Conservation (phyloP, 163 green algal genomes). For the Prototheca wickerhamii region DNA sequence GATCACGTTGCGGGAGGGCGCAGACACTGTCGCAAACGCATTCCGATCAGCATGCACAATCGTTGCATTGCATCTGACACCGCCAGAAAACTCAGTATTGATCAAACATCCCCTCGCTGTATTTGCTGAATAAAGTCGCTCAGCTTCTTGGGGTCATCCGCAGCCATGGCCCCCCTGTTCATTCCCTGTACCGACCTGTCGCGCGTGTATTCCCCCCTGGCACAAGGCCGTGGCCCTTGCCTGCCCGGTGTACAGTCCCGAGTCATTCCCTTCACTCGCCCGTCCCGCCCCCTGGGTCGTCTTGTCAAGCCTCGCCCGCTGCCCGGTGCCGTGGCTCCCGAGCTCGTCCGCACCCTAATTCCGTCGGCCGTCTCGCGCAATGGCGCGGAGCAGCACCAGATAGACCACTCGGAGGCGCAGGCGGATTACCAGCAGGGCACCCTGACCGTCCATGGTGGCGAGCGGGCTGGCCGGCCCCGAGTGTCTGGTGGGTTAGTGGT, state of each 20-base stretch:
- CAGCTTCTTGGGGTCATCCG: too few relatives aligned
- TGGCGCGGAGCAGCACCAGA: neutral
- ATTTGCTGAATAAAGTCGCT: too few relatives aligned
- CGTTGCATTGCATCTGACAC: too few relatives aligned
- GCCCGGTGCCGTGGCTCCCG: neutral
- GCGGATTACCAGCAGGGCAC: constrained; percentile 20
- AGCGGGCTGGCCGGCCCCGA: constrained; percentile 51
- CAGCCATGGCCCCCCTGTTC: neutral
- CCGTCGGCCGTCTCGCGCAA: neutral
- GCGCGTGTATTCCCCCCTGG: constrained; percentile 1
- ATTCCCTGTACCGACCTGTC: neutral
- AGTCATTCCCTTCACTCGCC: neutral
- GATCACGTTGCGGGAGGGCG: too few relatives aligned
- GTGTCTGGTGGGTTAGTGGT: constrained; percentile 41
- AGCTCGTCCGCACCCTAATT: neutral
- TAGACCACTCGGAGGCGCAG: neutral
- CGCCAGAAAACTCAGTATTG: too few relatives aligned
- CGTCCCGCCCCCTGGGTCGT: neutral
- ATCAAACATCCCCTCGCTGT: too few relatives aligned
- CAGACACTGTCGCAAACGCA: too few relatives aligned
- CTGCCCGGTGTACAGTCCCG: neutral
- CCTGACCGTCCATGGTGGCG: constrained; percentile 59
- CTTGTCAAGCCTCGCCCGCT: neutral
- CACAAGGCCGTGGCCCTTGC: neutral
- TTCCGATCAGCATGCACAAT: too few relatives aligned